Percentiles rank a stretch among this genome's conserved stretches.
These are phyloP conservation scores for Aspergillus ellipticus DNA, from an alignment of 495 filamentous ascomycete species.

Conservation along the genomic window DNA sequence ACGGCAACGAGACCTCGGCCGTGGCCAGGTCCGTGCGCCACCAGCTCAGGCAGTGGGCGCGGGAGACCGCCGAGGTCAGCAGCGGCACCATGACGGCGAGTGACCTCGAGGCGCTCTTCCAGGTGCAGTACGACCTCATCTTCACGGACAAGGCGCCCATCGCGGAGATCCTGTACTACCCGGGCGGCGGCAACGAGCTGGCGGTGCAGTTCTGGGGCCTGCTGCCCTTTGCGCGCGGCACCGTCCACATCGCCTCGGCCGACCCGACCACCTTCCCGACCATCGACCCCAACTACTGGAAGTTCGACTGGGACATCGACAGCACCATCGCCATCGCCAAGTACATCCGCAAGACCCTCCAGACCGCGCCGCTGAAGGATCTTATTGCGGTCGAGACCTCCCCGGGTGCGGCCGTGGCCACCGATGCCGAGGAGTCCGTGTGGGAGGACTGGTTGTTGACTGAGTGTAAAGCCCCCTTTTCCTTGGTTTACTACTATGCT, in stretches of 20 bases:
- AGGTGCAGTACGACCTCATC: constrained; percentile 37
- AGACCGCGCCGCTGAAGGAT: constrained; percentile 16
- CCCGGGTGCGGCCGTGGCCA: constrained; percentile 12
- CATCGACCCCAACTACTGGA: constrained; percentile 54
- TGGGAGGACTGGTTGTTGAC: constrained; percentile 25
- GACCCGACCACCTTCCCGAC: constrained; percentile 31
- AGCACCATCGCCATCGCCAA: constrained; percentile 24
- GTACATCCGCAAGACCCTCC: constrained; percentile 26
- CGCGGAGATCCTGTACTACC: constrained; percentile 34
- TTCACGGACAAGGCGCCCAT: constrained; percentile 40
- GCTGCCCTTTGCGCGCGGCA: constrained; percentile 52
- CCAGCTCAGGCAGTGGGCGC: constrained; percentile 25
- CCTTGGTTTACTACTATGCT: not conserved
- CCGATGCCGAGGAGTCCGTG: constrained; percentile 13
- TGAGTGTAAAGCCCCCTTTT: constrained; percentile 33
- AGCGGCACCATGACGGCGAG: constrained; percentile 20
- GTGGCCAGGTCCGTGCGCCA: constrained; percentile 15
- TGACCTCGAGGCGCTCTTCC: constrained; percentile 29
- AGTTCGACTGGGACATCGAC: constrained; percentile 48
- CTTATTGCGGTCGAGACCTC: constrained; percentile 16
- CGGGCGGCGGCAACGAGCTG: constrained; percentile 19
- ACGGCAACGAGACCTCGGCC: constrained; percentile 25
- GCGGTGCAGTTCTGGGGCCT: constrained; percentile 40
- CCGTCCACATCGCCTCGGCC: constrained; percentile 48
- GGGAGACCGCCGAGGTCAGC: constrained; percentile 22